Evolutionary conservation across 169 alveolate species (phyloP).

Genomic region (Fabrea salina): DNA sequence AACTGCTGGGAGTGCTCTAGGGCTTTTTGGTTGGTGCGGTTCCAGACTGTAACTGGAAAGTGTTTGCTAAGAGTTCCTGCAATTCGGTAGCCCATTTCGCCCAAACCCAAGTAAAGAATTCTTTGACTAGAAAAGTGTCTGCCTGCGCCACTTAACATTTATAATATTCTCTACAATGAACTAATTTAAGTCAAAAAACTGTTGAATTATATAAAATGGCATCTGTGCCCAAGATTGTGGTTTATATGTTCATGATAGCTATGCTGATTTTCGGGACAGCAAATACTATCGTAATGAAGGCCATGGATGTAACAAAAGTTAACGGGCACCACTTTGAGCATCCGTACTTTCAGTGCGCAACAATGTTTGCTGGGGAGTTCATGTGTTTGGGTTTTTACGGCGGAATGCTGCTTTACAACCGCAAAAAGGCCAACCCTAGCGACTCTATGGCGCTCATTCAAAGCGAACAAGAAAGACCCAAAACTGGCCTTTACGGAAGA

Average conservation of each 20-base stretch:
- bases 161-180: neutral
- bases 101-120: neutral
- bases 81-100: slow-evolving; percentile 11
- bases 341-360: slow-evolving; percentile 38
- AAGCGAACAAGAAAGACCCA: neutral
- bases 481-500: neutral
- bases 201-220: too few relatives aligned
- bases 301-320: slow-evolving; percentile 6
- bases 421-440: neutral
- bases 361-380: slow-evolving; percentile 39
- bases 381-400: neutral
- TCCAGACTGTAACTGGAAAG: slow-evolving; percentile 8
- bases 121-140: neutral
- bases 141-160: neutral
- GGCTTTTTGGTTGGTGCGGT: neutral
- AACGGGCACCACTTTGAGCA: slow-evolving; percentile 27
- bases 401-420: neutral
- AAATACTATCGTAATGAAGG: slow-evolving; percentile 30
- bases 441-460: neutral
- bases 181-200: too few relatives aligned
- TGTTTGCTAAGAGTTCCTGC: neutral
- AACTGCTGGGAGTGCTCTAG: neutral
- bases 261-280: slow-evolving; percentile 43
- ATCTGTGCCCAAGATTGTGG: too few relatives aligned
- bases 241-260: slow-evolving; percentile 39